Conservation (phyloP, 2,329 filamentous ascomycete genomes). For the Dothistroma pini region DNA sequence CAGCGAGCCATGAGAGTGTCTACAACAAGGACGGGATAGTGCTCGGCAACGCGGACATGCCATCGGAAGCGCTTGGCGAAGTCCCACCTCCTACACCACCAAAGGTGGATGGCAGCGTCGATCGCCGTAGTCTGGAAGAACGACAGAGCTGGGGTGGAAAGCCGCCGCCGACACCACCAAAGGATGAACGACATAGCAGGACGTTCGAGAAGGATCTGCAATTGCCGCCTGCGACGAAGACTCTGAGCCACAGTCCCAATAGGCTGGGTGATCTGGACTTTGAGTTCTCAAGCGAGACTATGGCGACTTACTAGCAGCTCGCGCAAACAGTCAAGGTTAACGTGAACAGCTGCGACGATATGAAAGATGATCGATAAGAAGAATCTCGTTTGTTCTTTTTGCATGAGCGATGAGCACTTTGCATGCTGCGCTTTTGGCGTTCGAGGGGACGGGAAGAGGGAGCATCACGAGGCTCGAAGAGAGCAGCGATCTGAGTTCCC, state of each 20-base stretch:
- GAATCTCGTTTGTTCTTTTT: not conserved
- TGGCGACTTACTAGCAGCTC: not conserved
- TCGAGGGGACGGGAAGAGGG: constrained; percentile 4
- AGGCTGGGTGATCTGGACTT: constrained; percentile 14
- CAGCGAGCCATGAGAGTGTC: constrained; percentile 25
- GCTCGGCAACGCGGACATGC: constrained; percentile 28
- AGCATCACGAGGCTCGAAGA: not conserved
- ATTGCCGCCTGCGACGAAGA: constrained; percentile 16
- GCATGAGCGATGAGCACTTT: not conserved
- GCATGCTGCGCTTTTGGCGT: not conserved
- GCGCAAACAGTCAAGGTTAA: not conserved
- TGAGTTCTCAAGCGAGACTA: constrained; percentile 5
- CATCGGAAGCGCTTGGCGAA: constrained; percentile 27
- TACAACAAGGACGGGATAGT: constrained; percentile 12
- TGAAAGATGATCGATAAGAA: not conserved
- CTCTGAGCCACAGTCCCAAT: constrained; percentile 21
- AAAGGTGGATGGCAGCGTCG: constrained; percentile 27
- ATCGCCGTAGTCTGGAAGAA: constrained; percentile 19
- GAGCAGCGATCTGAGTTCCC: not conserved
- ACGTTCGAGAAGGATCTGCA: constrained; percentile 29
- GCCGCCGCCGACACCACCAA: constrained; percentile 47
- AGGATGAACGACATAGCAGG: constrained; percentile 28
- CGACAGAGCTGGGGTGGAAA: constrained; percentile 26
- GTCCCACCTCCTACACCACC: constrained; percentile 34
- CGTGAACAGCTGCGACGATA: not conserved